phyloP scores from a whole-genome alignment of 257 asterid genomes.

The Datura wrightii region DNA sequence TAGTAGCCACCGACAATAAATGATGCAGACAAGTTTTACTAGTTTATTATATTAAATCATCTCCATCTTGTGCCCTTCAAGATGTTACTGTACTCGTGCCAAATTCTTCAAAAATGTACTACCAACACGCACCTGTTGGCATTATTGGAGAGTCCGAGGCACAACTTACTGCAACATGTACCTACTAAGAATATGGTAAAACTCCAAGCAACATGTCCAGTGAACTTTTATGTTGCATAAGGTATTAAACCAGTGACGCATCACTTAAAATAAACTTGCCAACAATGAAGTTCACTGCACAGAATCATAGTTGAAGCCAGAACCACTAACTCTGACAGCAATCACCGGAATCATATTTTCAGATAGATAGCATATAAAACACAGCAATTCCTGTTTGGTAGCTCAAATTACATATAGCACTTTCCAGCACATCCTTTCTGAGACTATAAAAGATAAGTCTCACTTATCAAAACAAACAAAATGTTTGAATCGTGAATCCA shows the following conservation, averaged over 20 bases:
- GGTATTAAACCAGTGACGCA: neutral
- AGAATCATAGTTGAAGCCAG: neutral
- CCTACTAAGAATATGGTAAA: neutral
- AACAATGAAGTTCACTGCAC: neutral
- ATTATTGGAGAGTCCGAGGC: neutral
- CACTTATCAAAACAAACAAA: too few species aligned
- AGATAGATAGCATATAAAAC: too few species aligned
- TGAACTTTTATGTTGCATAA: neutral
- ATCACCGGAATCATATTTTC: too few species aligned
- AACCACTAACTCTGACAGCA: neutral
- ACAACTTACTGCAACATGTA: neutral
- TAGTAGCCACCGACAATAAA: slow-evolving; percentile 27
- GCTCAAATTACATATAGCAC: too few species aligned
- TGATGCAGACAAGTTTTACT: neutral
- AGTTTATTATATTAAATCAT: too few species aligned
- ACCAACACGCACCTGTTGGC: neutral
- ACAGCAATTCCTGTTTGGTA: neutral
- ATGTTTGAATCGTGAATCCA: too few species aligned
- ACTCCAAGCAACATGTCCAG: neutral
- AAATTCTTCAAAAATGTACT: neutral
- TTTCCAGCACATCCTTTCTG: too few species aligned
- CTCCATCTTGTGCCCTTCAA: too few species aligned
- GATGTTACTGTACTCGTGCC: neutral
- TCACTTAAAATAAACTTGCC: neutral
- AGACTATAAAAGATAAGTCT: too few species aligned